Percentiles rank a stretch among this genome's conserved stretches.
These are phyloP conservation scores for Lolium rigidum DNA, from an alignment of 176 grass and related monocot species.

Conservation along the genomic window DNA sequence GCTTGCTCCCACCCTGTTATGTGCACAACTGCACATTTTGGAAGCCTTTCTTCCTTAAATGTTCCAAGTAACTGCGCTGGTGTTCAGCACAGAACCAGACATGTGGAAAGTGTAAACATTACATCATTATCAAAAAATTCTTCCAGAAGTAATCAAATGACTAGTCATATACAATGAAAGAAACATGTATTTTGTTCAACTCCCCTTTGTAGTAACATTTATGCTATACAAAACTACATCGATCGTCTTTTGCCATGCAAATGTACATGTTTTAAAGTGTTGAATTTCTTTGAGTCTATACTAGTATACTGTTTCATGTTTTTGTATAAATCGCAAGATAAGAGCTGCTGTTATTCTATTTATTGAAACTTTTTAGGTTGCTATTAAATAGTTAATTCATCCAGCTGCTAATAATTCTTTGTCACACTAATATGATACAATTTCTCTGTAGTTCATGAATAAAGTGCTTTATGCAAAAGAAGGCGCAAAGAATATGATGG, in stretches of 20 bases:
- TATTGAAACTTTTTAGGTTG: background rate
- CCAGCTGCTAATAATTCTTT: conserved; percentile 16
- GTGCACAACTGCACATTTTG: background rate
- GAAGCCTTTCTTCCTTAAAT: background rate
- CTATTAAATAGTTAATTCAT: background rate
- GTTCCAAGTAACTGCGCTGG: conserved; percentile 19
- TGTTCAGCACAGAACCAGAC: background rate
- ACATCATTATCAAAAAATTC: background rate
- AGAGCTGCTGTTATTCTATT: background rate
- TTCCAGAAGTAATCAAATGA: background rate
- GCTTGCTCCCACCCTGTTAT: conserved; percentile 27
- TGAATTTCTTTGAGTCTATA: conserved; percentile 11
- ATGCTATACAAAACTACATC: conserved; percentile 5
- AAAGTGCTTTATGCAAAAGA: conserved; percentile 97
- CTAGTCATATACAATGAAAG: background rate
- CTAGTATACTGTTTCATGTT: background rate
- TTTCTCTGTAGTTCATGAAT: conserved; percentile 82
- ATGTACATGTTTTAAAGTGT: background rate
- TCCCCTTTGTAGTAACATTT: conserved; percentile 1
- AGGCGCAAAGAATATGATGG: conserved; percentile 99
- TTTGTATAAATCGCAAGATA: background rate
- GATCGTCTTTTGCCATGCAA: background rate
- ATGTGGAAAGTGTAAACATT: conserved; percentile 31
- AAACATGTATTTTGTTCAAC: conserved; percentile 4
- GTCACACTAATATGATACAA: conserved; percentile 5